These are phyloP conservation scores for Piromyces finnis DNA, from an alignment of 192 early-diverging fungal genomes.

Conservation along the genomic window DNA sequence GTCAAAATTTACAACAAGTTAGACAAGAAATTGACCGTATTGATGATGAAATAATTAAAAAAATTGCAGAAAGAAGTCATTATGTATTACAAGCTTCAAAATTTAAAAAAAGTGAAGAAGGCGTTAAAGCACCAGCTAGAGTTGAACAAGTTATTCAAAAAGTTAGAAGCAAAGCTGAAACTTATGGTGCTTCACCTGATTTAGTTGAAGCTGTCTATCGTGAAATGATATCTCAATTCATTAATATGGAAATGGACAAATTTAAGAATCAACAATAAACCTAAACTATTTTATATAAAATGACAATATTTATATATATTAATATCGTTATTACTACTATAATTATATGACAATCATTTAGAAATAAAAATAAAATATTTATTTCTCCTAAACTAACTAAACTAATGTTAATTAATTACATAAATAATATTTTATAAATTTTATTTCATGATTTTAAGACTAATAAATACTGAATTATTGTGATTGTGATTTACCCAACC, in stretches of 20 bases:
- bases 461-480: too few species aligned
- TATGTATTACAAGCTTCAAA: neutral
- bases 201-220: neutral
- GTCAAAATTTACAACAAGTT: neutral
- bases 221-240: neutral
- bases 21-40: neutral
- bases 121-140: neutral
- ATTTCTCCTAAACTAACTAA: too few species aligned
- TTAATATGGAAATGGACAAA: neutral
- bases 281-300: neutral
- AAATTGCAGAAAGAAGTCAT: neutral
- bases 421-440: too few species aligned
- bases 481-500: too few species aligned
- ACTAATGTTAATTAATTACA: too few species aligned
- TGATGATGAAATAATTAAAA: neutral
- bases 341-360: too few species aligned
- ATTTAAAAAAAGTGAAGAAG: neutral
- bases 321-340: too few species aligned
- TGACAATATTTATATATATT: too few species aligned
- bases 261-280: neutral
- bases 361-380: too few species aligned
- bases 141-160: neutral
- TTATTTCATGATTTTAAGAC: too few species aligned
- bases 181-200: neutral
- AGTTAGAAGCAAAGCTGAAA: neutral